A percentile compares a stretch with the other conserved stretches of the same genome.
Evolutionary conservation across 345 rosid species (phyloP).

Genomic region (Salix arbutifolia): DNA sequence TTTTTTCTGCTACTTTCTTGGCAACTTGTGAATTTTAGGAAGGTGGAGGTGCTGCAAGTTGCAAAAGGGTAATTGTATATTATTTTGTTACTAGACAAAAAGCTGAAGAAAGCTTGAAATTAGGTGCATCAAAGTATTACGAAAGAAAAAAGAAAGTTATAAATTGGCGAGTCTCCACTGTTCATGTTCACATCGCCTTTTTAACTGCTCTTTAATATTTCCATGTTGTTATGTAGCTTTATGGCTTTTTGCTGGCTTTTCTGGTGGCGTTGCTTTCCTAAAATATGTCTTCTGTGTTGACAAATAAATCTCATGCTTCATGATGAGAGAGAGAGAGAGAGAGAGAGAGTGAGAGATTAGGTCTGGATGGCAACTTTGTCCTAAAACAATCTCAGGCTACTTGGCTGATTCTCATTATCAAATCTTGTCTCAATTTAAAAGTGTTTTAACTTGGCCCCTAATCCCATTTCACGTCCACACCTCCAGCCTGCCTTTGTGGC

Average conservation of each 20-base stretch:
- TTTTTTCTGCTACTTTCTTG: background rate
- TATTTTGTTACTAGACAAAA: conserved; percentile 25
- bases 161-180: conserved; percentile 24
- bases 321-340: conserved; percentile 12
- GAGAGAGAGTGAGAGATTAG: background rate
- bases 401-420: background rate
- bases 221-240: background rate
- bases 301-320: background rate
- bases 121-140: conserved; percentile 23
- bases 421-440: background rate
- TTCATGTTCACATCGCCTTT: background rate
- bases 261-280: conserved; percentile 13
- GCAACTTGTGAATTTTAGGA: conserved; percentile 14
- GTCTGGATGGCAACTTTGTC: background rate
- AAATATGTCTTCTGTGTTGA: conserved; percentile 10
- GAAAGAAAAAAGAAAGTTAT: background rate
- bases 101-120: conserved; percentile 35
- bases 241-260: background rate
- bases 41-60: conserved; percentile 33
- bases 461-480: background rate
- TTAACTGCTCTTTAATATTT: background rate
- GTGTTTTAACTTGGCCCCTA: background rate
- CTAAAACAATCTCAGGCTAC: background rate
- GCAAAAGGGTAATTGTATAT: conserved; percentile 44
- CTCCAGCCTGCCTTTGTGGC: background rate